phyloP scores from a whole-genome alignment of 1,139 yeast genomes.

The Pneumocystis wakefieldiae region DNA sequence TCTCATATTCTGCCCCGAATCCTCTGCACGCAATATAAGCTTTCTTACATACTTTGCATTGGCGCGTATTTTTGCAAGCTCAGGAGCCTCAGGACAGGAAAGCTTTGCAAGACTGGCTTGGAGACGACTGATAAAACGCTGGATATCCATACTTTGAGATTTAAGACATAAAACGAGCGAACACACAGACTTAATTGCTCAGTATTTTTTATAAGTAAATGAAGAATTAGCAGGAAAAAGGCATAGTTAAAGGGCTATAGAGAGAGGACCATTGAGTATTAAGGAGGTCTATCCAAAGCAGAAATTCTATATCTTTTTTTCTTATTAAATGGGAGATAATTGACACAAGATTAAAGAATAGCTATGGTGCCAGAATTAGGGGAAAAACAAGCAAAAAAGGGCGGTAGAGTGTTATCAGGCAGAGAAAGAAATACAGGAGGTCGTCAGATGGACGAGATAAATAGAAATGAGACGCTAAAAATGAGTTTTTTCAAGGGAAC shows the following conservation, averaged over 20 bases:
- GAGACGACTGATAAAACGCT: background rate
- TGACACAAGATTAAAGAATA: background rate
- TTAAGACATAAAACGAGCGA: too few relatives aligned
- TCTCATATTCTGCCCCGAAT: background rate
- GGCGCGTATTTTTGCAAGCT: background rate
- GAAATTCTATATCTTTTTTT: too few relatives aligned
- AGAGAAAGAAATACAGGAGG: background rate
- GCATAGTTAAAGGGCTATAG: too few relatives aligned
- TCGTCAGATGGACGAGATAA: too few relatives aligned
- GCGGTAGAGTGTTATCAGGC: background rate
- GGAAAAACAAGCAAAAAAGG: background rate
- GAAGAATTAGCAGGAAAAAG: too few relatives aligned
- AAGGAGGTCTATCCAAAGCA: too few relatives aligned
- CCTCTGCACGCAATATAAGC: background rate
- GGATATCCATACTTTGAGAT: background rate
- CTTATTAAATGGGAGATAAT: background rate
- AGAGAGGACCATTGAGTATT: too few relatives aligned
- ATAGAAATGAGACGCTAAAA: background rate
- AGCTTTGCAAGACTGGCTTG: background rate
- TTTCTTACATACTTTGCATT: background rate
- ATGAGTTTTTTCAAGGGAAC: background rate
- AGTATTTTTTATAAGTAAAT: too few relatives aligned
- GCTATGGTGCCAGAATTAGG: background rate
- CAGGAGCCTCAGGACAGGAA: background rate
- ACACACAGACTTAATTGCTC: too few relatives aligned